Base-by-base conservation (phyloP, 768 basidiomycete genomes). In the Lactarius psammicola region DNA sequence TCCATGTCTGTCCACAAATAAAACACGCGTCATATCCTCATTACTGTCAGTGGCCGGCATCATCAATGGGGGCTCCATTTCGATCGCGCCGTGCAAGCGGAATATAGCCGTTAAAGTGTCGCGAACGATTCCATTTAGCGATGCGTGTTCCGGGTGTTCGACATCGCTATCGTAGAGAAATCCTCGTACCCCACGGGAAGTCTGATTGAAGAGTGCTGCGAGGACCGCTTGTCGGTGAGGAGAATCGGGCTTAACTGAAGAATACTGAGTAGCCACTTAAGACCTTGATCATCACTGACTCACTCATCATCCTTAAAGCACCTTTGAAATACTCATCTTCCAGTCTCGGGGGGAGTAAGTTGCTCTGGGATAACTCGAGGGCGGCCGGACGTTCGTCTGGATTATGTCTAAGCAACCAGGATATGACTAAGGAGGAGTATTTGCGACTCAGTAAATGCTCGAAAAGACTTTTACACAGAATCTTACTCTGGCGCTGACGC, bases 261-360 rank as follows among this genome's bases (percentile, higher is more conserved):
- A 31, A 54, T 36, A 56, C 10, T 58, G 15, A 66, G 56, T 30
- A 30, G 55, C 20, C 28, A 3, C 31, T 44, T 18, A 33, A 36
- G 26, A 18, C 18, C 1, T 17, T 31, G 51, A 17, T 36, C 71
- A 17, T 36, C 71, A 17, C 15, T 11, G 30, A 70, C 86, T 59
- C 69, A 89, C 90, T 84, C 82, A 95, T 92, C 77, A 88, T 81
- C 60, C 81, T 81, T 63, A 90, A 77, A 13, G 92, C 89, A 67
- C 87, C 86, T 73, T 87, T 92, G 78, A 94, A 92, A 74, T 90
- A 88, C 70, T 94, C 92, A 59, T 94, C 90, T 75, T 94, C 92
- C 38, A 95, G 74, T 63, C 85, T 81, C 1, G 85, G 82, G 3
- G 94, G 95, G 31, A 96, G 75, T 56, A 95, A 74, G 2, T 85